These are phyloP conservation scores for Hyaloraphidium curvatum DNA, from an alignment of 192 early-diverging fungal genomes.

Conservation along the genomic window DNA sequence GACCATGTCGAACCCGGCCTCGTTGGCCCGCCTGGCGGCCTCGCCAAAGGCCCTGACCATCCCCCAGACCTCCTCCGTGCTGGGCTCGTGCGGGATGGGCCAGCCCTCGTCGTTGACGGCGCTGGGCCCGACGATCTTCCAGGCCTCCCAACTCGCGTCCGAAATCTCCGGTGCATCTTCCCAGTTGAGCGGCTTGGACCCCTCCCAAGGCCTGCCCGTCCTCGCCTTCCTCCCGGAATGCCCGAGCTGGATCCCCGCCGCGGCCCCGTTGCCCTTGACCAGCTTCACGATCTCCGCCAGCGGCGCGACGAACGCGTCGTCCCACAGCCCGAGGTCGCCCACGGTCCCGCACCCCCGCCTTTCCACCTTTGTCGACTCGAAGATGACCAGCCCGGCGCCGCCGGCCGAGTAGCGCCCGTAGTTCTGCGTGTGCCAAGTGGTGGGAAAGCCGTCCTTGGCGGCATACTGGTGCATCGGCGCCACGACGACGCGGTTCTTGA, in stretches of 20 bases:
- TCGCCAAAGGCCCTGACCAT: slow-evolving; percentile 38
- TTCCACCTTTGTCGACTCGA: slow-evolving; percentile 26
- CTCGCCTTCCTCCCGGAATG: slow-evolving; percentile 67
- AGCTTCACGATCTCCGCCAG: slow-evolving; percentile 37
- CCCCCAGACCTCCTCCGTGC: slow-evolving; percentile 40
- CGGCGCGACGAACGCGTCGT: slow-evolving; percentile 46
- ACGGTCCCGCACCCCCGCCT: slow-evolving; percentile 45
- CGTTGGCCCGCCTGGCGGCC: slow-evolving; percentile 44
- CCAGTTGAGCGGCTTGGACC: slow-evolving; percentile 4
- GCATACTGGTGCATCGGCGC: slow-evolving; percentile 77
- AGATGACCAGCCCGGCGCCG: slow-evolving; percentile 58
- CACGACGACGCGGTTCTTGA: slow-evolving; percentile 57
- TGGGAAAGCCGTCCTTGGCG: slow-evolving; percentile 38
- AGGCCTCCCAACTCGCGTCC: slow-evolving; percentile 47
- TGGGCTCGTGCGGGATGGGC: slow-evolving; percentile 32
- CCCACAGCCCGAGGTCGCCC: slow-evolving; percentile 59
- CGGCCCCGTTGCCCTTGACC: slow-evolving; percentile 32
- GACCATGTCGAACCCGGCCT: slow-evolving; percentile 73
- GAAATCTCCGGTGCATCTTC: slow-evolving; percentile 6
- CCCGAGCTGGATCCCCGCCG: slow-evolving; percentile 42
- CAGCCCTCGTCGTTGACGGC: slow-evolving; percentile 22
- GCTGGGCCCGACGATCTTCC: slow-evolving; percentile 41
- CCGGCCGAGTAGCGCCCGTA: slow-evolving; percentile 46
- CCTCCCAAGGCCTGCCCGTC: not conserved
- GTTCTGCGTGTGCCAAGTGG: slow-evolving; percentile 7